These are phyloP conservation scores for Pseudogymnoascus sp. DNA, from an alignment of 2,329 filamentous ascomycete genomes.

Conservation along the genomic window DNA sequence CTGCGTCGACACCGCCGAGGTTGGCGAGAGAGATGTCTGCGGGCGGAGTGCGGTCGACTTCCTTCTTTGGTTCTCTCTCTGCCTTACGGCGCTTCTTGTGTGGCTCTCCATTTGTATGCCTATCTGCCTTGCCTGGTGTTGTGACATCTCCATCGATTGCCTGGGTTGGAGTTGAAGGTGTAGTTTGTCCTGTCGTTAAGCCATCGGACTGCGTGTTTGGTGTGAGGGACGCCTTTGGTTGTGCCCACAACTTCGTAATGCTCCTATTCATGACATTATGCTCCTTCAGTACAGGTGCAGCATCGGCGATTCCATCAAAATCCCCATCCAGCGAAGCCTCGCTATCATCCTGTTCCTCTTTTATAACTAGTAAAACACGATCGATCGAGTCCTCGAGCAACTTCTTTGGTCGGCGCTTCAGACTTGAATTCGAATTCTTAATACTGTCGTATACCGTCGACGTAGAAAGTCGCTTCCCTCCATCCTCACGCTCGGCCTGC, in stretches of 20 bases:
- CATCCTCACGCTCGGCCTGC: constrained; percentile 44
- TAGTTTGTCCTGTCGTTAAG: constrained; percentile 11
- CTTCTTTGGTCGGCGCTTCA: constrained; percentile 75
- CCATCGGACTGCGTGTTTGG: constrained; percentile 12
- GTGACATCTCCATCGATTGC: neutral
- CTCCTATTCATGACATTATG: constrained; percentile 60
- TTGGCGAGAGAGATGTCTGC: constrained; percentile 62
- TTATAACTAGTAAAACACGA: constrained; percentile 66
- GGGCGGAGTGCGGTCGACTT: constrained; percentile 56
- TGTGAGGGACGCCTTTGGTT: constrained; percentile 24
- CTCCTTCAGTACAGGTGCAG: constrained; percentile 31
- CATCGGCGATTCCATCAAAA: constrained; percentile 40
- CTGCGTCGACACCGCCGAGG: constrained; percentile 67
- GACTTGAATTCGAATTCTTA: constrained; percentile 75
- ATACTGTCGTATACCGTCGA: constrained; percentile 68
- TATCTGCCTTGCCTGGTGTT: constrained; percentile 34
- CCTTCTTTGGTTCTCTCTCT: constrained; percentile 38
- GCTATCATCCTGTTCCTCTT: constrained; percentile 46
- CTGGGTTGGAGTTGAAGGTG: constrained; percentile 21
- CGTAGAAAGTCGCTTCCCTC: constrained; percentile 45
- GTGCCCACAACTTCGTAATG: constrained; percentile 52
- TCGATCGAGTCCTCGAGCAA: constrained; percentile 80
- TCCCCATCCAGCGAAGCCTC: constrained; percentile 41
- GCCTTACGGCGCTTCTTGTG: constrained; percentile 57
- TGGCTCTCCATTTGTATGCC: constrained; percentile 58